A percentile compares a stretch with the other conserved stretches of the same genome.
phyloP scores from a whole-genome alignment of 148 eudicot genomes.

The Rheum nobile region DNA sequence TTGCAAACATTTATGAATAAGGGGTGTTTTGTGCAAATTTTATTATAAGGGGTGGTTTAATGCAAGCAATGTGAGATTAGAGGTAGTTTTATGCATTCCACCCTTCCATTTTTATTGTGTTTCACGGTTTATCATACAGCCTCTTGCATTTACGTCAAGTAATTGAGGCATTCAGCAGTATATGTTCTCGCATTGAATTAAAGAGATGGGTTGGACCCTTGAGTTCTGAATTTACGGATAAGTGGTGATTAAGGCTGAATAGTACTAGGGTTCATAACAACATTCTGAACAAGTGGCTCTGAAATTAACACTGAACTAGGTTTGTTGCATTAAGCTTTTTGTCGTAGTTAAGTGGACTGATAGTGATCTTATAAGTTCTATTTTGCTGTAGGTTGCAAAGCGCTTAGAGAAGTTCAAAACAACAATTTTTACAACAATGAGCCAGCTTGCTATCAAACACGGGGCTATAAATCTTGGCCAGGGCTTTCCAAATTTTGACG shows the following conservation, averaged over 20 bases:
- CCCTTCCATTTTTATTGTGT: background rate
- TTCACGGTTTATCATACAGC: background rate
- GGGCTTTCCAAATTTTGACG: slow-evolving; percentile 98
- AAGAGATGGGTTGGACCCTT: background rate
- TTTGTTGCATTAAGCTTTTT: background rate
- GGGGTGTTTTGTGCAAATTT: no score
- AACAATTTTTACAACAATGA: slow-evolving; percentile 95
- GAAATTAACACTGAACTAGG: background rate
- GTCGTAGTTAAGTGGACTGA: background rate
- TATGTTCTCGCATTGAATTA: background rate
- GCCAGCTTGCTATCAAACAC: slow-evolving; percentile 89
- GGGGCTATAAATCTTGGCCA: slow-evolving; percentile 96
- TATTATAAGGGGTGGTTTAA: no score
- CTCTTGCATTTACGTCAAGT: background rate
- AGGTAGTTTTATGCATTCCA: no score
- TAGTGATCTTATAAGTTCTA: background rate
- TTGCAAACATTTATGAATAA: no score
- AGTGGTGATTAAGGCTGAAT: background rate
- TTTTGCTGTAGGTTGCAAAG: slow-evolving; percentile 58
- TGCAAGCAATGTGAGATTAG: no score
- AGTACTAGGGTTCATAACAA: background rate
- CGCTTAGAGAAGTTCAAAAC: slow-evolving; percentile 96
- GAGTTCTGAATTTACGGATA: background rate
- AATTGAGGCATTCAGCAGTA: background rate
- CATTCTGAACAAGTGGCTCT: background rate